Percentiles rank a stretch among this genome's conserved stretches.
These are phyloP conservation scores for Talaromyces ruber DNA, from an alignment of 495 filamentous ascomycete genomes.

Conservation along the genomic window DNA sequence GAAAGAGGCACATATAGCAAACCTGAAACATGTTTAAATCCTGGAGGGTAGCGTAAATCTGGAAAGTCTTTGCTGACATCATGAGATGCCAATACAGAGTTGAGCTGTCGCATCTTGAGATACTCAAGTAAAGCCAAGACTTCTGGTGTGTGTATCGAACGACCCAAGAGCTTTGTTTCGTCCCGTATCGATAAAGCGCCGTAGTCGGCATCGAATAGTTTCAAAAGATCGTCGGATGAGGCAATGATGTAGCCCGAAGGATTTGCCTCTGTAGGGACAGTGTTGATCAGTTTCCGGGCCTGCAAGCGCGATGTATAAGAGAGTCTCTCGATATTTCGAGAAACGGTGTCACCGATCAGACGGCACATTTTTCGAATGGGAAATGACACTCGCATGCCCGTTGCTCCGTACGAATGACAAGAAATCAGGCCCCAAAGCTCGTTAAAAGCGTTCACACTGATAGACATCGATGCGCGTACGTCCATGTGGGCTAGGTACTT, in stretches of 20 bases:
- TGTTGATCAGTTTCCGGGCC: slow-evolving; percentile 71
- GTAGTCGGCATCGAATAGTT: slow-evolving; percentile 82
- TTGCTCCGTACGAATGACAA: slow-evolving; percentile 71
- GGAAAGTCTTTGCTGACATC: slow-evolving; percentile 75
- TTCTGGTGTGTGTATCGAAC: slow-evolving; percentile 70
- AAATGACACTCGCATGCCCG: slow-evolving; percentile 84
- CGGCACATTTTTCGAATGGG: slow-evolving; percentile 91
- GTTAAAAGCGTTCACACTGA: slow-evolving; percentile 78
- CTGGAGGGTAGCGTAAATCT: slow-evolving; percentile 71
- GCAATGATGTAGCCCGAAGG: slow-evolving; percentile 91
- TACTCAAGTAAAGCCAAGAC: slow-evolving; percentile 82
- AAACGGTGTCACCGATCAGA: slow-evolving; percentile 80
- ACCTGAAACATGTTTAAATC: slow-evolving; percentile 72
- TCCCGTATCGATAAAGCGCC: slow-evolving; percentile 78
- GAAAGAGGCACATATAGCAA: slow-evolving; percentile 79
- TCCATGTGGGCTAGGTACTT: slow-evolving; percentile 90
- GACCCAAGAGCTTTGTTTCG: slow-evolving; percentile 81
- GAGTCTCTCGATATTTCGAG: slow-evolving; percentile 80
- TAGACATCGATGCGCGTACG: slow-evolving; percentile 87
- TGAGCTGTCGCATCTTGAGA: slow-evolving; percentile 64
- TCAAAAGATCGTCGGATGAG: slow-evolving; percentile 78
- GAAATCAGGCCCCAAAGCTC: slow-evolving; percentile 67
- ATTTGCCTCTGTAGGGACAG: slow-evolving; percentile 69
- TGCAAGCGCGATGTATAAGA: slow-evolving; percentile 81
- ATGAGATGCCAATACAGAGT: slow-evolving; percentile 70